Percentiles rank a stretch among this genome's conserved stretches.
Conservation (phyloP, 306 rosid species). For the Parietaria judaica region DNA sequence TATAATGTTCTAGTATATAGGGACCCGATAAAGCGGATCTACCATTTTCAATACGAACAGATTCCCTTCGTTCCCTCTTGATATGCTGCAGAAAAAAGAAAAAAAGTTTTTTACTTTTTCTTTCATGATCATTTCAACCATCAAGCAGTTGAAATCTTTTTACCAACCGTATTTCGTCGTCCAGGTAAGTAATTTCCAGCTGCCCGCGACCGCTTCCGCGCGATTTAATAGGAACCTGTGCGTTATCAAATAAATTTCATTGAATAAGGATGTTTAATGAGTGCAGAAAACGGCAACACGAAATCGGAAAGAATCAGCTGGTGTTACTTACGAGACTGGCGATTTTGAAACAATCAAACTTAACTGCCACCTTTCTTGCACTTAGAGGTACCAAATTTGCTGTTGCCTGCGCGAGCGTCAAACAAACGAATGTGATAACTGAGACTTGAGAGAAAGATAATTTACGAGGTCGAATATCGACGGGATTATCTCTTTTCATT, state of each 20-base stretch:
- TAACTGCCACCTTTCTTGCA: constrained; percentile 1
- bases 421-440: neutral
- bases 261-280: neutral
- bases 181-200: neutral
- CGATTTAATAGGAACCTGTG: constrained; percentile 3
- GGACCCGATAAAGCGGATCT: constrained; percentile 1
- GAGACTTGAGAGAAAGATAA: too few relatives aligned
- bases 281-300: too few relatives aligned
- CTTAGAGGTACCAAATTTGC: constrained; percentile 1
- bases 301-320: neutral
- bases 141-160: neutral
- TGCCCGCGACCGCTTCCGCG: constrained; percentile 7
- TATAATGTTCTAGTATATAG: neutral
- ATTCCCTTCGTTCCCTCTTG: neutral
- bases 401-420: neutral
- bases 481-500: too few relatives aligned
- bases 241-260: neutral
- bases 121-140: neutral
- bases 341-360: constrained; percentile 5
- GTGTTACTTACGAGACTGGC: neutral
- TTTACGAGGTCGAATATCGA: too few relatives aligned
- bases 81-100: neutral
- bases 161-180: constrained; percentile 1
- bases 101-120: neutral
- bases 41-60: constrained; percentile 1